phyloP scores from a whole-genome alignment of 2,329 filamentous ascomycete genomes.

The Paradendryphiella salina region DNA sequence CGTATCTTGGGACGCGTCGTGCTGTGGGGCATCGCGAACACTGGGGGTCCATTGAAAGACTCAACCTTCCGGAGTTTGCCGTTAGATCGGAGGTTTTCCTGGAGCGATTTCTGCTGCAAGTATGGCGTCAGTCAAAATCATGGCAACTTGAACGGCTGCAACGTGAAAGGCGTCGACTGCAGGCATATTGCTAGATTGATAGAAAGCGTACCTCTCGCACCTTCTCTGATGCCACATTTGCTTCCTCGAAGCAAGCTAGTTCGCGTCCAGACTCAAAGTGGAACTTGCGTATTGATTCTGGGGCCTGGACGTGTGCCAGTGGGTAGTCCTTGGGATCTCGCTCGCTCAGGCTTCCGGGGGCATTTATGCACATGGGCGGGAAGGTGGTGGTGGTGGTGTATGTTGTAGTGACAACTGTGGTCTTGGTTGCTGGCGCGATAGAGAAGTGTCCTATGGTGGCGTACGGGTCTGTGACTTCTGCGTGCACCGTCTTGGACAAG shows the following conservation, averaged over 20 bases:
- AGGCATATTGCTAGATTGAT: constrained; percentile 20
- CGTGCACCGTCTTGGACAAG: constrained; percentile 31
- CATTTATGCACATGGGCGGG: constrained; percentile 78
- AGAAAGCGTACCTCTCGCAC: constrained; percentile 56
- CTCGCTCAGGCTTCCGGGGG: constrained; percentile 68
- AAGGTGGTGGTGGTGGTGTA: constrained; percentile 83
- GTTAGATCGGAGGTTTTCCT: constrained; percentile 51
- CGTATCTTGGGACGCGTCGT: constrained; percentile 36
- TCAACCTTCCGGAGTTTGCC: constrained; percentile 50
- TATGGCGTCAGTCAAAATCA: constrained; percentile 30
- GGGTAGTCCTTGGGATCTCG: constrained; percentile 91
- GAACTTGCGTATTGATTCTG: constrained; percentile 75
- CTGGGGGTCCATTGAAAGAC: constrained; percentile 47
- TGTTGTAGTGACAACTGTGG: constrained; percentile 79
- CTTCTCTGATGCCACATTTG: constrained; percentile 59
- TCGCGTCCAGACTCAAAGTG: constrained; percentile 70
- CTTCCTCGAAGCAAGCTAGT: constrained; percentile 65
- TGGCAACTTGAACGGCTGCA: constrained; percentile 11
- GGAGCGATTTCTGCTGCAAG: constrained; percentile 50
- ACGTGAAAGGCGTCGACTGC: constrained; percentile 26
- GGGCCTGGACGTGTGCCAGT: constrained; percentile 79
- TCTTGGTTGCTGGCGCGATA: constrained; percentile 65
- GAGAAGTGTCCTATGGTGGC: constrained; percentile 62
- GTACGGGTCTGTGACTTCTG: constrained; percentile 37
- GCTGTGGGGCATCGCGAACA: constrained; percentile 49